phyloP scores from a whole-genome alignment of 768 basidiomycete genomes.

The Termitomyces sp. region DNA sequence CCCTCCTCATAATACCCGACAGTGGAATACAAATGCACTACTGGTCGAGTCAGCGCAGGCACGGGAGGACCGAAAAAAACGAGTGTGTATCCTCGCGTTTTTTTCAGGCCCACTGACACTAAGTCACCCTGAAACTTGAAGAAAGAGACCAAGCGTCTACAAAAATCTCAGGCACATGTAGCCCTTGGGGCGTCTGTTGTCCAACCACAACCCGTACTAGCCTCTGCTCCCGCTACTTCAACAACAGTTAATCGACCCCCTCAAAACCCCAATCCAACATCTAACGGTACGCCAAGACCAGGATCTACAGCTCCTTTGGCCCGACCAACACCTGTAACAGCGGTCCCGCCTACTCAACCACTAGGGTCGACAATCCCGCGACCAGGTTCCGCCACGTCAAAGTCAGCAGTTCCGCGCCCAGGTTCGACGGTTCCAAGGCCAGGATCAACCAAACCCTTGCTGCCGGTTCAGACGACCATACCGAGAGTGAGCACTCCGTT shows the following conservation, averaged over 20 bases:
- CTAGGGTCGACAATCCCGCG: constrained; percentile 21
- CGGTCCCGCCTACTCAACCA: constrained; percentile 14
- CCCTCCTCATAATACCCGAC: constrained; percentile 2
- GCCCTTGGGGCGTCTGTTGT: constrained; percentile 17
- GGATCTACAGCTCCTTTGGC: constrained; percentile 20
- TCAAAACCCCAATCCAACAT: constrained; percentile 18
- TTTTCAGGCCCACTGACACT: background rate
- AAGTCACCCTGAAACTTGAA: constrained; percentile 19
- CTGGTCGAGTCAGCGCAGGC: constrained; percentile 71
- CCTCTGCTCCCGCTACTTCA: constrained; percentile 25
- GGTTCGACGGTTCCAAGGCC: constrained; percentile 21
- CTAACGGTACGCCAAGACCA: constrained; percentile 30
- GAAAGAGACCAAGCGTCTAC: constrained; percentile 73
- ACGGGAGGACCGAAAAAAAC: constrained; percentile 72
- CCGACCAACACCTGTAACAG: constrained; percentile 15
- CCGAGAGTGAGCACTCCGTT: constrained; percentile 19
- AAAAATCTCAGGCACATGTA: constrained; percentile 48
- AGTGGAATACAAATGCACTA: constrained; percentile 69
- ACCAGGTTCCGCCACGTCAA: constrained; percentile 10
- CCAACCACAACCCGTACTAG: constrained; percentile 28
- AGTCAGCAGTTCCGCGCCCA: constrained; percentile 18
- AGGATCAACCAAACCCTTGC: constrained; percentile 20
- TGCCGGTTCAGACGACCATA: constrained; percentile 19
- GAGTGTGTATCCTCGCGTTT: constrained; percentile 42
- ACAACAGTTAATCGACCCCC: constrained; percentile 19